These are phyloP conservation scores for Candida awuae DNA, from an alignment of 805 yeast genomes.

Conservation along the genomic window DNA sequence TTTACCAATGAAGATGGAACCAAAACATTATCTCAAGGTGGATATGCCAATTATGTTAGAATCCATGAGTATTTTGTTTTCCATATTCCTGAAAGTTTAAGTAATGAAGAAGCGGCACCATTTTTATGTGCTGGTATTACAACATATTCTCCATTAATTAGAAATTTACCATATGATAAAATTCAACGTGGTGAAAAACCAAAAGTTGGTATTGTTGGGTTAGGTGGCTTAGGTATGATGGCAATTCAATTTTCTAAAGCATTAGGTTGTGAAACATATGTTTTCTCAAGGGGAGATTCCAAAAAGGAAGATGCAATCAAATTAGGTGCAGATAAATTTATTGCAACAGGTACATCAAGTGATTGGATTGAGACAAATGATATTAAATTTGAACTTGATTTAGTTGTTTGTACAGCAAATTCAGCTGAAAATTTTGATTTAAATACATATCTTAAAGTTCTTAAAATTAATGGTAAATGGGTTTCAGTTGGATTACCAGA, in stretches of 20 bases:
- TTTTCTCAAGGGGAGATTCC: conserved; percentile 42
- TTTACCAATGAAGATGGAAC: conserved; percentile 25
- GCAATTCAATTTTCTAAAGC: conserved; percentile 54
- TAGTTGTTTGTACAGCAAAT: conserved; percentile 47
- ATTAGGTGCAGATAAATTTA: conserved; percentile 48
- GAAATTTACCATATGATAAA: conserved; percentile 29
- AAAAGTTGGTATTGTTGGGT: conserved; percentile 52
- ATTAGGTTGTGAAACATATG: conserved; percentile 53
- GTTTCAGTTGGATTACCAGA: conserved; percentile 64
- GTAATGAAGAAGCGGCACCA: conserved; percentile 56
- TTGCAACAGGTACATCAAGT: conserved; percentile 41
- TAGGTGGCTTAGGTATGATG: conserved; percentile 64
- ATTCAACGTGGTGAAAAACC: conserved; percentile 27
- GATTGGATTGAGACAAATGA: conserved; percentile 20
- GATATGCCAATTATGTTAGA: conserved; percentile 60
- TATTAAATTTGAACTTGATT: conserved; percentile 33
- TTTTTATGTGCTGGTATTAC: conserved; percentile 75
- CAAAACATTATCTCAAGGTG: conserved; percentile 45
- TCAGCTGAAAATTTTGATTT: conserved; percentile 43
- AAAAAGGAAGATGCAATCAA: conserved; percentile 46
- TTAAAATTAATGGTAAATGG: conserved; percentile 53
- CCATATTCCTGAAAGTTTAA: conserved; percentile 50
- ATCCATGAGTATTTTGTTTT: conserved; percentile 56
- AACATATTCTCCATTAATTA: conserved; percentile 56
- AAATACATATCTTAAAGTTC: conserved; percentile 37